phyloP scores from a whole-genome alignment of 371 early-diverging fungal genomes.

The Umbelopsis sp. region DNA sequence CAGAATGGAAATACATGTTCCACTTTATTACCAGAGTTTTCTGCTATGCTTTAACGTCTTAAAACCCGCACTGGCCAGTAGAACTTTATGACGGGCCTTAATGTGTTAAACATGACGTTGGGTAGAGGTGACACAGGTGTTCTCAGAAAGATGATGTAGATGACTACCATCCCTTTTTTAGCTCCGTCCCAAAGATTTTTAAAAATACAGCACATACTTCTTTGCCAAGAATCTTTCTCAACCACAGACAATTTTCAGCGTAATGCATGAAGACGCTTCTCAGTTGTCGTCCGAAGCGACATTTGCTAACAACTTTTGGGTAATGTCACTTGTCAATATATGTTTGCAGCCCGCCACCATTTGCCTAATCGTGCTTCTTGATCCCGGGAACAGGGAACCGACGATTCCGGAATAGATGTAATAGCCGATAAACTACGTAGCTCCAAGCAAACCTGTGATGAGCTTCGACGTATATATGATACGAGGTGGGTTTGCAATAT shows the following conservation, averaged over 20 bases:
- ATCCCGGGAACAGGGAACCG: slow-evolving; percentile 18
- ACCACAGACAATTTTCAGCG: background rate
- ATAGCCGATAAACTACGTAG: slow-evolving; percentile 21
- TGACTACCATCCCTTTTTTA: background rate
- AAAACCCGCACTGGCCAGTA: no score
- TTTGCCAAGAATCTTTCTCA: slow-evolving; percentile 16
- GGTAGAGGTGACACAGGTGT: background rate
- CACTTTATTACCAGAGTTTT: no score
- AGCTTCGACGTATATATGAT: slow-evolving; percentile 30
- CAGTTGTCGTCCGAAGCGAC: slow-evolving; percentile 1
- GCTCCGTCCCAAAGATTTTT: slow-evolving; percentile 5
- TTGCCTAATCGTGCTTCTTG: background rate
- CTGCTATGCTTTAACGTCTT: no score
- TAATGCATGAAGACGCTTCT: slow-evolving; percentile 11
- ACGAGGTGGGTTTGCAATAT: slow-evolving; percentile 20
- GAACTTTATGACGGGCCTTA: background rate
- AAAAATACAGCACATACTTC: background rate
- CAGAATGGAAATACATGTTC: no score
- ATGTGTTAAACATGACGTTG: slow-evolving; percentile 9
- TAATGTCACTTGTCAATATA: slow-evolving; percentile 1
- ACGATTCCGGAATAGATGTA: slow-evolving; percentile 23
- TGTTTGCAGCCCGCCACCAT: background rate
- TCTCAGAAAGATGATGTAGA: background rate
- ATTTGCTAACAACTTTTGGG: slow-evolving; percentile 16
- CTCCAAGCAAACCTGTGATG: slow-evolving; percentile 32